Percentiles rank a stretch among this genome's conserved stretches.
These are phyloP conservation scores for Zygotorulaspora florentina DNA, from an alignment of 805 yeast species.

Conservation along the genomic window DNA sequence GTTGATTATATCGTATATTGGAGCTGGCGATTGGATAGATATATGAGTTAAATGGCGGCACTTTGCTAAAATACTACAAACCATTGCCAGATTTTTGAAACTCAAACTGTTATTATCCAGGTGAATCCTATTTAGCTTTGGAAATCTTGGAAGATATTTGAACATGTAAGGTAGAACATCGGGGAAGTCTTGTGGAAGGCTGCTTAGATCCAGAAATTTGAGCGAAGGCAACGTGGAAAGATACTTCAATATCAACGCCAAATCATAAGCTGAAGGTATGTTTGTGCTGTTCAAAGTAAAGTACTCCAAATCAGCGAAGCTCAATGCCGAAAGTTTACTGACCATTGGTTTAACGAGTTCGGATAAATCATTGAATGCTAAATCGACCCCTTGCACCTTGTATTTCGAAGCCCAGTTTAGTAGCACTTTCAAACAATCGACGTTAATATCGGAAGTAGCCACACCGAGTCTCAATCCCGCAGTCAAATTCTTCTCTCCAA, in stretches of 20 bases:
- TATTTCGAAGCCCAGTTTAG: conserved; percentile 52
- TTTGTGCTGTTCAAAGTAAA: conserved; percentile 65
- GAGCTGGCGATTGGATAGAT: conserved; percentile 59
- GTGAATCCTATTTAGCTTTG: conserved; percentile 59
- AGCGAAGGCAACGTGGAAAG: conserved; percentile 54
- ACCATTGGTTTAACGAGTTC: conserved; percentile 29
- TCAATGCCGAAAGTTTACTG: conserved; percentile 20
- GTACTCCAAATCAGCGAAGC: conserved; percentile 37
- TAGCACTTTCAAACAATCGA: conserved; percentile 53
- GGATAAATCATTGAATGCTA: conserved; percentile 73
- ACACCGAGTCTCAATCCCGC: conserved; percentile 55
- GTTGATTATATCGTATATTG: not conserved
- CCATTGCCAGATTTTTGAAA: conserved; percentile 49
- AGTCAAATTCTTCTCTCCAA: conserved; percentile 37
- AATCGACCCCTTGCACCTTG: conserved; percentile 59
- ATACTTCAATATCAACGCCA: conserved; percentile 45
- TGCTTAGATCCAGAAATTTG: conserved; percentile 71
- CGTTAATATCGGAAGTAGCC: conserved; percentile 64
- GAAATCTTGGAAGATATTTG: conserved; percentile 64
- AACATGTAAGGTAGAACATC: conserved; percentile 52
- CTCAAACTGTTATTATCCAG: conserved; percentile 63
- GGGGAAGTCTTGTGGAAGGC: conserved; percentile 65
- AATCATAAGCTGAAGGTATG: conserved; percentile 48
- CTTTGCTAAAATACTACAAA: conserved; percentile 67
- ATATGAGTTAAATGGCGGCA: conserved; percentile 64